Evolutionary conservation across 2,329 filamentous ascomycete species (phyloP).

Genomic region (Neofusicoccum cordaticola): DNA sequence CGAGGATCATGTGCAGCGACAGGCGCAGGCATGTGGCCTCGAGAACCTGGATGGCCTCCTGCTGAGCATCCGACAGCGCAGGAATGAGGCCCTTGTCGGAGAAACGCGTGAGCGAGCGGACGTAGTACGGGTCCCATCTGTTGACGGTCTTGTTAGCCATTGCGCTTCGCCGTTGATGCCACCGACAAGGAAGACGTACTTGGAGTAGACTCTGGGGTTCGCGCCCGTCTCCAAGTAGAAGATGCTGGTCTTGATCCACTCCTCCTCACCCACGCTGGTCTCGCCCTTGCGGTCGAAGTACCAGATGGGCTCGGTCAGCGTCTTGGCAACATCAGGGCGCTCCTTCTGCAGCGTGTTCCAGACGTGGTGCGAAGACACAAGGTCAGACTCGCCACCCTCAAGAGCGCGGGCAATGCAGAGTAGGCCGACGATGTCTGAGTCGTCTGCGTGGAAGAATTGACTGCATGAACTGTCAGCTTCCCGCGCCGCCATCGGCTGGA

Average conservation of each 20-base stretch:
- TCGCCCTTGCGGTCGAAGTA: constrained; percentile 93
- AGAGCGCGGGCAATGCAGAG: constrained; percentile 75
- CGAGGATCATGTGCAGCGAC: constrained; percentile 79
- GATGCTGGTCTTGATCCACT: constrained; percentile 69
- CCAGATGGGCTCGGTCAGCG: constrained; percentile 76
- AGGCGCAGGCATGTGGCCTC: constrained; percentile 73
- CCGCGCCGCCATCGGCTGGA: neutral
- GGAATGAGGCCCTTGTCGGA: constrained; percentile 71
- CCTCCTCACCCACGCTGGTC: constrained; percentile 68
- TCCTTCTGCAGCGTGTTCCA: constrained; percentile 77
- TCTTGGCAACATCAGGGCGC: constrained; percentile 73
- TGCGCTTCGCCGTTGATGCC: neutral
- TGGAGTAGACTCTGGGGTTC: constrained; percentile 69
- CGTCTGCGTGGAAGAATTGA: constrained; percentile 84
- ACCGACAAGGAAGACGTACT: constrained; percentile 40
- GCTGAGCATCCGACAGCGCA: constrained; percentile 65
- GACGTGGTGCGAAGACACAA: constrained; percentile 74
- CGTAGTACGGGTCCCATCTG: constrained; percentile 82
- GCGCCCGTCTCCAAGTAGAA: constrained; percentile 67
- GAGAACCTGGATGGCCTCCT: constrained; percentile 64
- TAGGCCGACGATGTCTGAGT: constrained; percentile 77
- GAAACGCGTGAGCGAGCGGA: constrained; percentile 72
- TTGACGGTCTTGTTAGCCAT: constrained; percentile 17
- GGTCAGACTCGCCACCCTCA: constrained; percentile 80
- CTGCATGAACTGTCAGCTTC: constrained; percentile 29